Evolutionary conservation across 768 basidiomycete species (phyloP), one percentile per base, ranked within the genome.

Genomic region (Boletus tomentosulus): DNA sequence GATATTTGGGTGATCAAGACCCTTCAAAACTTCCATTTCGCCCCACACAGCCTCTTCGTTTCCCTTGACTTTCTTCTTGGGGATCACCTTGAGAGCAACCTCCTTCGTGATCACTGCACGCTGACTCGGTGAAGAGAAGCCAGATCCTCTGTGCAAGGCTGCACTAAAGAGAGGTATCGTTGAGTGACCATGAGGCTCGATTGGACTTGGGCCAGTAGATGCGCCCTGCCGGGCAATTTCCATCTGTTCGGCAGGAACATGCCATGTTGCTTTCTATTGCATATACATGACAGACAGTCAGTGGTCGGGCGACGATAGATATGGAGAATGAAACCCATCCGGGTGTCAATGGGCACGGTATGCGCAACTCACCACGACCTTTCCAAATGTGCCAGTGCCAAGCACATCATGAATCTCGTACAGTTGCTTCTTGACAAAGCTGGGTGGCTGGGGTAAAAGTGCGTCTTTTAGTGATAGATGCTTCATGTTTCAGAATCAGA

Each of bases 1-100:
- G 59, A 98, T 90, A 63, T 98, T 95, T 0, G 88, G 85, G 67
- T 98, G 95, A 64, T 95, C 82, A 47, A 98, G 73, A 0, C 88
- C 93, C 65, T 87, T 87, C 54, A 99, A 69, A 1, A 98, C 89
- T 48, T 92, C 84, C 87, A 98, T 96, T 74, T 99, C 97, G 7
- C 84, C 81, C 84, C 91, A 92, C 0, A 98, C 93, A 49, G 82
- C 84, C 42, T 76, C 80, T 66, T 95, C 92, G 62, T 95, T 92
- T 10, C 91, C 89, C 68, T 92, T 93, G 50, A 97, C 92, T 62
- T 91, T 90, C 74, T 96, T 95, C 81, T 98, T 98, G 6, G 89
- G 79, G 53, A 99, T 97, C 55, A 95, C 81, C 73, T 97, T 97
- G 60, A 89, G 72, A 6, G 90, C 91, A 2, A 93, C 90, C 6